Evolutionary conservation across 345 rosid species (phyloP), one percentile per base, ranked within the genome.

Genomic region (Brassica carinata): DNA sequence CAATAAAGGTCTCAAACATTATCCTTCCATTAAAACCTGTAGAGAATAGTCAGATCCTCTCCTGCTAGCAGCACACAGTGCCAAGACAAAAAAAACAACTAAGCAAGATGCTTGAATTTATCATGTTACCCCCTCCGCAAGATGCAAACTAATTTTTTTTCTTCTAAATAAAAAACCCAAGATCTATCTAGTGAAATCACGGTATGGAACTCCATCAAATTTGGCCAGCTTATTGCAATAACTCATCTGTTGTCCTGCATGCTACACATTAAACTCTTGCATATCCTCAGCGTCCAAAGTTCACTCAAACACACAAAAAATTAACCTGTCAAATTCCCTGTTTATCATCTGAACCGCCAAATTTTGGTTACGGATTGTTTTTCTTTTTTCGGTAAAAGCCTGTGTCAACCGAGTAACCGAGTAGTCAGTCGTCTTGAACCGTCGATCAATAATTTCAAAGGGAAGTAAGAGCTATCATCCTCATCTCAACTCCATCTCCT

Each of bases 221-320:
- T 72, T 77, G 31, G 77, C 72, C 65, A 82, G 58, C 77, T 89
- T 84, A 65, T 84, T 77, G 71, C 74, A 36, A 51, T 77, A 71
- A 69, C 84, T 81, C 27, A 85, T 65, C 67, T 45, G 53, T 9
- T 81, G 85, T 71, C 88, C 83, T 61, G 83, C 81, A 64, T 87
- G 85, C 85, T 89, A 86, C 36, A 59, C 72, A 64, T 78, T 78
- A n/a, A 79, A 75, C 75, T 85, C 88, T 31, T 77, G 77, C 53
- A 83, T 79, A 71, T 40, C 48, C 48, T 84, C 84, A 73, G 77
- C 84, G 5, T 82, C 81, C 71, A 86, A 89, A 64, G 89, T 86
- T 17, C 90, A 80, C 77, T 89, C 87, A 26, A 70, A 86, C 26
- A 63, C 85, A 86, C 90, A 87, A 87, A 3, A 2, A 40, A 31